Evolutionary conservation across 2,329 filamentous ascomycete species (phyloP), one percentile per base, ranked within the genome.

Genomic region (Beauveria scarabaeidicola): DNA sequence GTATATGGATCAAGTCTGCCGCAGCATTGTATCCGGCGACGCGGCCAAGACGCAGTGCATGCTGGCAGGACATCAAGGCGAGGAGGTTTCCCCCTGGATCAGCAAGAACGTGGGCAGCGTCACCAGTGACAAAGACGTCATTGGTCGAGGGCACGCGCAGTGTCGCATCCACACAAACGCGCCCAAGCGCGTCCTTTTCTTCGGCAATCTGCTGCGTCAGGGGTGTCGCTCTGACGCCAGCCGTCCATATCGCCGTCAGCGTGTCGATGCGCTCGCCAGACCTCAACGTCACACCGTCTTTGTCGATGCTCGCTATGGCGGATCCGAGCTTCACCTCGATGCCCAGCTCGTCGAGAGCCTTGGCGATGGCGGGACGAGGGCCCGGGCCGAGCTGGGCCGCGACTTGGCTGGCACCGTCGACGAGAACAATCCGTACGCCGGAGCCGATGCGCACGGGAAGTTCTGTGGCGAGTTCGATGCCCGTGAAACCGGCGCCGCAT

Each of bases 61-160:
- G 74, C 62, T 76, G 74, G 59, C 74, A 76, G 1, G 69, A 74
- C 70, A 74, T 75, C 19, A 74, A 50, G 1, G 69, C 65, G 19
- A 66, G 40, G 19, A 66, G 40, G 40, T 73, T 65, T 2, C 68
- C 69, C 0, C 68, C 44, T 0, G 53, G 54, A 40, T 71, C 69
- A 3, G 68, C 62, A 0, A 51, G 21, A 0, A 64, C 70, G 41
- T 63, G 63, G 0, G 73, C 73, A 0, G 71, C 63, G 43, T 75
- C 72, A 1, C 73, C 74, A 0, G 73, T 69, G 0, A 65, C 73
- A 32, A 71, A 73, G 0, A 74, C 61, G 3, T 67, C 47, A 2
- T 58, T 32, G 1, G 47, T 36, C 0, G 61, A 61, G 3, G 65
- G 59, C 13, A 69, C 68, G n/a, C 38, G 11, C 4, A 74, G 68